A percentile compares a stretch with the other conserved stretches of the same genome.
Evolutionary conservation across 192 early-diverging fungal species (phyloP).

Genomic region (Podochytrium sp.): DNA sequence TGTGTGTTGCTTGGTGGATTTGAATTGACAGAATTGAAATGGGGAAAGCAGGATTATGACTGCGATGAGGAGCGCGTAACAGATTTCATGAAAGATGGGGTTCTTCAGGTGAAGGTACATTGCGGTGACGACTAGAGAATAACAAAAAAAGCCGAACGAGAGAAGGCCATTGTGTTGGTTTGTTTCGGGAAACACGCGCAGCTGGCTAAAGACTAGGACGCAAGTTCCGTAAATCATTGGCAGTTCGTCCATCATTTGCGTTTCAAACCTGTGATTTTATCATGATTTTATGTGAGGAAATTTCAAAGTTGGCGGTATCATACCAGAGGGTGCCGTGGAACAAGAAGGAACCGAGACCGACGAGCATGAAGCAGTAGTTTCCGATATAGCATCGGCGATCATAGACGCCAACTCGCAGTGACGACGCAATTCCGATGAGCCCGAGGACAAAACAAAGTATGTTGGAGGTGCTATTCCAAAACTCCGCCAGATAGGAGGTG

Average conservation of each 20-base stretch:
- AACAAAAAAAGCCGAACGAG: background rate
- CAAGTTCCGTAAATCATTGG: conserved; percentile 55
- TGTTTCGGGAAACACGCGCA: background rate
- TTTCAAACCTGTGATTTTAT: background rate
- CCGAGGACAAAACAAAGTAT: background rate
- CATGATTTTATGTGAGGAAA: too few relatives aligned
- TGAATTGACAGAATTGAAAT: conserved; percentile 34
- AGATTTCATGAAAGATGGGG: conserved; percentile 67
- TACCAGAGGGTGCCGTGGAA: conserved; percentile 8
- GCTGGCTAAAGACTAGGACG: conserved; percentile 36
- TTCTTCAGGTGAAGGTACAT: conserved; percentile 68
- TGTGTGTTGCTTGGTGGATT: too few relatives aligned
- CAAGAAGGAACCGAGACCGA: conserved; percentile 6
- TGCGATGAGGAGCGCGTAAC: conserved; percentile 25
- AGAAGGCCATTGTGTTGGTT: background rate
- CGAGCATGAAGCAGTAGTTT: background rate
- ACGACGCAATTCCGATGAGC: background rate
- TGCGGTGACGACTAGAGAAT: conserved; percentile 5
- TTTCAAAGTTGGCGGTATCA: background rate
- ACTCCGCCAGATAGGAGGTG: conserved; percentile 74
- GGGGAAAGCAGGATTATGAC: conserved; percentile 16
- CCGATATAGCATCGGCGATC: background rate
- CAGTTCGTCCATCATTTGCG: conserved; percentile 64
- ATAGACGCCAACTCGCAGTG: background rate
- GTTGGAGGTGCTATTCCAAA: conserved; percentile 9